Evolutionary conservation across 2,329 filamentous ascomycete species (phyloP), one percentile per base, ranked within the genome.

Genomic region (Cladophialophora carrionii): DNA sequence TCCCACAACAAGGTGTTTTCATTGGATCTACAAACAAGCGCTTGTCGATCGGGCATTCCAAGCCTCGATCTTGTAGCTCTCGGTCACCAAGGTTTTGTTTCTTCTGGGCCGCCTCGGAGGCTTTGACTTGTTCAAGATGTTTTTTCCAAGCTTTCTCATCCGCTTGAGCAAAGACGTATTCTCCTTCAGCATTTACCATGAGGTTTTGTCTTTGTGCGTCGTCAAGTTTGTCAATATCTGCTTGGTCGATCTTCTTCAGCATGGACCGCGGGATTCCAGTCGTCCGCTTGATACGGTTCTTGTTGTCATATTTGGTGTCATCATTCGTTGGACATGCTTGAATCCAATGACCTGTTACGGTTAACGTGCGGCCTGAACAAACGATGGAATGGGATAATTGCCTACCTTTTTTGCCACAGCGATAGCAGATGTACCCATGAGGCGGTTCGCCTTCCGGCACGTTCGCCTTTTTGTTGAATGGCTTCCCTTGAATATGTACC

Each of bases 301-400:
- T 90, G 71, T 93, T 93, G 79, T 99, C 95, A 77, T 93, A 98
- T 67, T 92, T 93, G 2, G 95, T 94, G 71, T 99, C 93, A 76
- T 96, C 92, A 77, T 99, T 99, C n/a, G 94, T 99, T 6, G 95
- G 95, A 74, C 95, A 99, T 59, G 91, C 87, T 79, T 98, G 94
- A 68, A 99, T 99, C 94, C 94, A 99, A 77, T 99, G 95, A n/a
- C 93, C 82, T 84, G 68, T 8, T 61, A 34, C 20, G 63, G 69
- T 79, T 72, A 79, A 74, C 55, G n/a, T 49, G 41, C 41, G 32
- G 41, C 14, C 24, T 62, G 54, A 46, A 51, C 2, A 26, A 57
- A 22, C 37, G 56, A 22, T 17, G 43, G 32, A 31, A 53, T 53
- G 14, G 32, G 26, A 53, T 53, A 10, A 46, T 32, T 37, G 69